These are phyloP conservation scores for Mucor circinelloides DNA, from an alignment of 371 early-diverging fungal species.

Conservation along the genomic window DNA sequence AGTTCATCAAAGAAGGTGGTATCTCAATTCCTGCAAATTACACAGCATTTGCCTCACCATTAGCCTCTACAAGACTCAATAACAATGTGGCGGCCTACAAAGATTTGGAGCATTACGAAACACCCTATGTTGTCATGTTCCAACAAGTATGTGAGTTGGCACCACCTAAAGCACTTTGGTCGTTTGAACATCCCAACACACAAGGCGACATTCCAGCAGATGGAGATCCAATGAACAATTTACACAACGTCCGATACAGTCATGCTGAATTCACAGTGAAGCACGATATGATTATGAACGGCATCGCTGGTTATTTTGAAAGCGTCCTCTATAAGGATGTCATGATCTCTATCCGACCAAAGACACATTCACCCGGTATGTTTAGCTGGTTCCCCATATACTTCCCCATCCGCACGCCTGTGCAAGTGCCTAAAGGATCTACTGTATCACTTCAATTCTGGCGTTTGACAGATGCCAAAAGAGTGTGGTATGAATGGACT, in stretches of 20 bases:
- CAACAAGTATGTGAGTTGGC: constrained; percentile 71
- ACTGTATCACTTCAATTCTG: constrained; percentile 80
- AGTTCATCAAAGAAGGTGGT: constrained; percentile 81
- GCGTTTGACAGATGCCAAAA: constrained; percentile 73
- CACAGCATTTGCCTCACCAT: constrained; percentile 81
- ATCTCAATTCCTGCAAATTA: constrained; percentile 89
- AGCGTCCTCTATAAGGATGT: constrained; percentile 84
- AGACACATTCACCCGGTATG: constrained; percentile 89
- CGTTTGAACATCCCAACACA: constrained; percentile 79
- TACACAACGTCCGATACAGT: constrained; percentile 71
- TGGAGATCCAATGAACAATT: constrained; percentile 64
- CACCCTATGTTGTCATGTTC: constrained; percentile 94
- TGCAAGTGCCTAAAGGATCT: constrained; percentile 63
- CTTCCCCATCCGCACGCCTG: constrained; percentile 83
- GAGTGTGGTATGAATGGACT: constrained; percentile 97
- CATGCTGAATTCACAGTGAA: constrained; percentile 56
- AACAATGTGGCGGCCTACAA: constrained; percentile 67
- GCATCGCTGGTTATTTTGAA: constrained; percentile 95
- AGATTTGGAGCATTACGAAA: constrained; percentile 72
- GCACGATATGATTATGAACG: constrained; percentile 79
- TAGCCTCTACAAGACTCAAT: constrained; percentile 84
- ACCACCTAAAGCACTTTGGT: constrained; percentile 76
- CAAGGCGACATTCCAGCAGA: constrained; percentile 30
- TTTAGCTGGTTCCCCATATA: constrained; percentile 97
- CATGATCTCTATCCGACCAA: constrained; percentile 81